Evolutionary conservation across 2,329 filamentous ascomycete genomes (phyloP).

Genomic region (Fusarium acutatum): DNA sequence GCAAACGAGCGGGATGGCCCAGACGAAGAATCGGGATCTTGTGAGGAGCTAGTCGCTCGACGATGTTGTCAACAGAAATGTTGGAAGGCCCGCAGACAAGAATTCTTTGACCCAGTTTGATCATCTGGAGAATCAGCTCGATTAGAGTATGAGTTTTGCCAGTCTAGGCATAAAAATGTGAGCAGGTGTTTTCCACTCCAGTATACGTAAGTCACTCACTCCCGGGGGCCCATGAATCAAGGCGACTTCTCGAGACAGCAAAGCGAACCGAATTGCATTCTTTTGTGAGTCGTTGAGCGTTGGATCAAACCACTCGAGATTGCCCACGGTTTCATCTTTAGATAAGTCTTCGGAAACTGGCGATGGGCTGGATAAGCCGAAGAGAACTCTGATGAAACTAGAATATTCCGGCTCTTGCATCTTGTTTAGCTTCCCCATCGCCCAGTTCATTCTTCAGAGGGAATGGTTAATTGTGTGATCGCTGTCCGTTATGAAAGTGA

Average conservation of each 20-base stretch:
- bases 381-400: constrained; percentile 68
- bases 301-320: constrained; percentile 68
- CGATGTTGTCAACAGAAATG: constrained; percentile 97
- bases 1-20: constrained; percentile 88
- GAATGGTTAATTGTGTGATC: neutral
- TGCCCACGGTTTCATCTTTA: constrained; percentile 54
- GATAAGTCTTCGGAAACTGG: constrained; percentile 54
- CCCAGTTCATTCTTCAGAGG: constrained; percentile 64
- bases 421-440: constrained; percentile 67
- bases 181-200: neutral
- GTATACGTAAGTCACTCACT: constrained; percentile 50
- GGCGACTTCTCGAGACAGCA: constrained; percentile 82
- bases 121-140: constrained; percentile 91
- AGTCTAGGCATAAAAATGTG: constrained; percentile 59
- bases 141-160: constrained; percentile 98
- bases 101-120: constrained; percentile 76
- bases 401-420: constrained; percentile 68
- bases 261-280: constrained; percentile 79
- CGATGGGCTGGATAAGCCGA: constrained; percentile 65
- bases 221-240: constrained; percentile 95
- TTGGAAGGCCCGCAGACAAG: constrained; percentile 98
- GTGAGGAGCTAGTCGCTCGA: constrained; percentile 86
- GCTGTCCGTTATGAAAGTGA: neutral
- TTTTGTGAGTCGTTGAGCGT: constrained; percentile 73
- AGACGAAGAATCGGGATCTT: constrained; percentile 88